A percentile compares a stretch with the other conserved stretches of the same genome.
phyloP scores from a whole-genome alignment of 305 asterid species.

The Fraxinus ornus region DNA sequence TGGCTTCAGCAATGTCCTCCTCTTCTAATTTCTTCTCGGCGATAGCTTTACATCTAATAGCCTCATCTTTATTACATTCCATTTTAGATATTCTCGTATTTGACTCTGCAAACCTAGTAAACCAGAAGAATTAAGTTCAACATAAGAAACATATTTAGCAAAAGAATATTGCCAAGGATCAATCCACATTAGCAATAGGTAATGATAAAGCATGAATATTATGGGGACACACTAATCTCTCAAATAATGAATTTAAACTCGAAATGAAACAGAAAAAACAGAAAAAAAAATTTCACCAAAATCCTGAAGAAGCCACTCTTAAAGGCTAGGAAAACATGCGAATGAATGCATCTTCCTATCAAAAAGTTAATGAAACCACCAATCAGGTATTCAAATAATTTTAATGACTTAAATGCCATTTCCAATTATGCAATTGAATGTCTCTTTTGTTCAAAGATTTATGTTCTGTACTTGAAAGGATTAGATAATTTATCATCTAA shows the following conservation, averaged over 20 bases:
- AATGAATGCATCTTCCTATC: background rate
- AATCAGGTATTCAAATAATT: background rate
- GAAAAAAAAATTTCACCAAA: background rate
- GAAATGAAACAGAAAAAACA: background rate
- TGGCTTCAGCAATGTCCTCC: constrained; percentile 52
- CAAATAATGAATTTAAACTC: constrained; percentile 2
- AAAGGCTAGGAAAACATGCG: constrained; percentile 5
- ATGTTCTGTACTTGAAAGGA: background rate
- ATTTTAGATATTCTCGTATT: constrained; percentile 24
- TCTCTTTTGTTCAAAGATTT: background rate
- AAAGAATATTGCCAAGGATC: constrained; percentile 4
- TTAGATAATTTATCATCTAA: background rate
- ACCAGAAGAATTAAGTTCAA: constrained; percentile 2
- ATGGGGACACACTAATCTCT: background rate
- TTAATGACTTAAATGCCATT: background rate
- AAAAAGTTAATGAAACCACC: background rate
- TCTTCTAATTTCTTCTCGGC: constrained; percentile 52
- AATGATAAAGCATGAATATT: background rate
- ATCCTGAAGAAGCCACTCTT: background rate
- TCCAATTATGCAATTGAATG: background rate
- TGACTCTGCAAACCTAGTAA: constrained; percentile 7
- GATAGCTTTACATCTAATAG: constrained; percentile 49
- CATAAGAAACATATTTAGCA: constrained; percentile 5
- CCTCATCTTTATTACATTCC: constrained; percentile 61
- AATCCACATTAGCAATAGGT: background rate